phyloP scores from a whole-genome alignment of 805 yeast species.

The Zygosaccharomyces bailii region DNA sequence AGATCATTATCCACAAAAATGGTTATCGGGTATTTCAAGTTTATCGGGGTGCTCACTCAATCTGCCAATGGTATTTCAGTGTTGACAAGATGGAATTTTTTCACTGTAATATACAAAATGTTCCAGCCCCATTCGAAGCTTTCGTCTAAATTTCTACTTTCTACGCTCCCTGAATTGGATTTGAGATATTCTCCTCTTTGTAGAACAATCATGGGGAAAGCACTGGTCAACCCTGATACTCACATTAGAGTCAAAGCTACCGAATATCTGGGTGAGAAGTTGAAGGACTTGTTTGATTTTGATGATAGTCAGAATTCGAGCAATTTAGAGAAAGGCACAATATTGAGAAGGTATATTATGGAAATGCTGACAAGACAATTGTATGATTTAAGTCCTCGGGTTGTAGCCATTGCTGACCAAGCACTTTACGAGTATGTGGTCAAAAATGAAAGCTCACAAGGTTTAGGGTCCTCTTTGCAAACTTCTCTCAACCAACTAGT shows the following conservation, averaged over 20 bases:
- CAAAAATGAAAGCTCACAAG: conserved; percentile 36
- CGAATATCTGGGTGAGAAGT: conserved; percentile 40
- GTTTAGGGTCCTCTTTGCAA: conserved; percentile 24
- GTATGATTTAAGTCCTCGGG: conserved; percentile 59
- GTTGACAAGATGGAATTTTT: conserved; percentile 78
- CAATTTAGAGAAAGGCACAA: conserved; percentile 1
- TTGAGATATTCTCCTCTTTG: conserved; percentile 61
- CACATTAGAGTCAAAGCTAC: conserved; percentile 58
- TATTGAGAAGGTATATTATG: conserved; percentile 12
- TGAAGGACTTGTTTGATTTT: conserved; percentile 17
- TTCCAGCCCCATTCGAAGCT: conserved; percentile 50
- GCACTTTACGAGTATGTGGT: conserved; percentile 51
- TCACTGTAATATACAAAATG: conserved; percentile 73
- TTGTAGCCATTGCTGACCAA: conserved; percentile 54
- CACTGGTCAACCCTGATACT: conserved; percentile 53
- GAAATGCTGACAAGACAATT: conserved; percentile 59
- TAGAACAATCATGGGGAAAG: conserved; percentile 60
- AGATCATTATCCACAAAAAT: conserved; percentile 58
- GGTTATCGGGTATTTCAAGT: conserved; percentile 71
- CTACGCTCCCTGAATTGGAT: conserved; percentile 60
- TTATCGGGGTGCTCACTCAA: conserved; percentile 69
- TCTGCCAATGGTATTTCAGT: conserved; percentile 61
- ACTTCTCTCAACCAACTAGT: conserved; percentile 43
- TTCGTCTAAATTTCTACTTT: conserved; percentile 50
- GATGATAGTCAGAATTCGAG: conserved; percentile 4